These are phyloP conservation scores for Candida nitratophila DNA, from an alignment of 805 yeast species.

Conservation along the genomic window DNA sequence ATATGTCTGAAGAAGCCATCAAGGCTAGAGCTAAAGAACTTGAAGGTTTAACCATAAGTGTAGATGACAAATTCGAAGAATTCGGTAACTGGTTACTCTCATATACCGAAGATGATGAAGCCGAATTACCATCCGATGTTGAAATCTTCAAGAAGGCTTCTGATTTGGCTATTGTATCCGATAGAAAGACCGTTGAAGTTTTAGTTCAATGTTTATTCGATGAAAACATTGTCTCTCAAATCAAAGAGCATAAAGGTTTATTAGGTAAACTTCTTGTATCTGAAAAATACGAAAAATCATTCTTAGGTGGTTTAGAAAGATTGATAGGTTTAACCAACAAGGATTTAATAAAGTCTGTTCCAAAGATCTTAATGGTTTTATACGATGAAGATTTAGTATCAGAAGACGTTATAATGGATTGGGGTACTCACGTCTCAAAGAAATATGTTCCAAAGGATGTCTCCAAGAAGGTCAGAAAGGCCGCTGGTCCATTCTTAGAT, in stretches of 20 bases:
- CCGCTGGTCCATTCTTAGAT: constrained; percentile 90
- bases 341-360: constrained; percentile 57
- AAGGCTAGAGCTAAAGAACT: constrained; percentile 84
- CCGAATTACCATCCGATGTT: constrained; percentile 69
- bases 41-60: constrained; percentile 51
- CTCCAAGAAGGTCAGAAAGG: constrained; percentile 89
- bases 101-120: constrained; percentile 36
- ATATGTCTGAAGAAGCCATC: constrained; percentile 93
- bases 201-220: constrained; percentile 86
- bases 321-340: constrained; percentile 78
- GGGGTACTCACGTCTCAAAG: constrained; percentile 91
- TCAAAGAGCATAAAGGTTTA: constrained; percentile 74
- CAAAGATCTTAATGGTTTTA: constrained; percentile 73
- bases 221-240: constrained; percentile 65
- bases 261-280: constrained; percentile 67
- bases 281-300: constrained; percentile 72
- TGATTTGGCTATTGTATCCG: constrained; percentile 65
- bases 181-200: constrained; percentile 79
- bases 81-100: constrained; percentile 84
- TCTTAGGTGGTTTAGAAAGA: constrained; percentile 95
- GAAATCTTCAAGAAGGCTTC: constrained; percentile 88
- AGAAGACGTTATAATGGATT: constrained; percentile 72
- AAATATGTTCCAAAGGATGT: constrained; percentile 89
- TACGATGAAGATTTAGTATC: constrained; percentile 80
- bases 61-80: constrained; percentile 51